Base-by-base conservation (phyloP, 495 filamentous ascomycete species). In the Hypoxylon cercidicola region DNA sequence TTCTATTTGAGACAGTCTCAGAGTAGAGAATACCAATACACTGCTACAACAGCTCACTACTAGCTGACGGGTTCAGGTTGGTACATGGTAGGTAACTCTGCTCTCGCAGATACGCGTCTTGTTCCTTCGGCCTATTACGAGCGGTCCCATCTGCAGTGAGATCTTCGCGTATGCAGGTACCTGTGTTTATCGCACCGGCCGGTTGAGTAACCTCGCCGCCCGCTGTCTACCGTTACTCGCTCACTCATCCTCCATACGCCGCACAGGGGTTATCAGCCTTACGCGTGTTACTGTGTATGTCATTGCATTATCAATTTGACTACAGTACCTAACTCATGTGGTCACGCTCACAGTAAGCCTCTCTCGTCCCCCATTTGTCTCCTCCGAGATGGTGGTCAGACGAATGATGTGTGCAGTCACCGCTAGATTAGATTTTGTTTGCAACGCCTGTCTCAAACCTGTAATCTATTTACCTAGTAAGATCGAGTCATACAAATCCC, bases 351-450 rank as follows among this genome's bases (percentile, higher is more conserved):
- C 32, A 59, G 40, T 34, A 41, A 59, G 53, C 13, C 6, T 3
- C 35, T 21, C 43, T 21, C 23, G 18, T 44, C 30, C 16, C 19
- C 21, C 25, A 62, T 68, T 68, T 49, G 59, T 51, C 28, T 48
- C 20, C 13, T 51, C 37, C 16, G 10, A 48, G 19, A 60, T 60
- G 65, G 65, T 63, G 65, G 65, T 68, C 65, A 68, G 65, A 59
- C 30, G 15, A 13, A 6, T 13, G 23, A 52, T 28, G 7, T 13
- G 21, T 58, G 28, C 37, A 40, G 64, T 63, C 65, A 68, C 65
- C 65, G 65, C 60, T 54, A 53, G 20, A 59, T 49, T 21, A 28
- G 25, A 28, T 46, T 1, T 41, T 50, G 21, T 16, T 25, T 47
- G 39, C 32, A 44, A 55, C 50, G 12, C 15, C 28, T 4, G 35